Conservation (phyloP, 352 stramenopile species). For the Phytophthora pinifolia region DNA sequence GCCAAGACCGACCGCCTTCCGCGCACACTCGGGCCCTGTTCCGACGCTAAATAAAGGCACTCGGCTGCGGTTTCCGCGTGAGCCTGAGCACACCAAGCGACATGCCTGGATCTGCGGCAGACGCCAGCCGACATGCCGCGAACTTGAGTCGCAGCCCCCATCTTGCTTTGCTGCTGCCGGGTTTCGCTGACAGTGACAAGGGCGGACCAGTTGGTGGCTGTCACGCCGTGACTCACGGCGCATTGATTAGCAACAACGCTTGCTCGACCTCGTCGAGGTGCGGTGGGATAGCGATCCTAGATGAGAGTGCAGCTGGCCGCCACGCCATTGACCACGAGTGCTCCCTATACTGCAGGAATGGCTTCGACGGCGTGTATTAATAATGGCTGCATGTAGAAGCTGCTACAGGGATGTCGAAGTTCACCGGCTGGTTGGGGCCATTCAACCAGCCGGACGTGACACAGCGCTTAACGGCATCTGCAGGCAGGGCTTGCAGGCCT, state of each 20-base stretch:
- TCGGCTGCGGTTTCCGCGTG: neutral
- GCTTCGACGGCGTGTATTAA: neutral
- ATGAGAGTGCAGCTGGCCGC: neutral
- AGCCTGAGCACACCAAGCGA: constrained; percentile 5
- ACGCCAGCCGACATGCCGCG: no score
- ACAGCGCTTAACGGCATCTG: no score
- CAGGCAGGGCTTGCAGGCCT: no score
- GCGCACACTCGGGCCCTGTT: constrained; percentile 7
- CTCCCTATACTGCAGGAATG: neutral
- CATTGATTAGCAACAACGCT: no score
- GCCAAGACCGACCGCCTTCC: neutral
- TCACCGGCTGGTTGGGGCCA: no score
- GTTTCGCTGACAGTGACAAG: no score
- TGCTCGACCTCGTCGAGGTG: neutral
- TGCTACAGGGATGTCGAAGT: no score
- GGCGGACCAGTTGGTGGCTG: neutral
- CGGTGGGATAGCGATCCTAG: neutral
- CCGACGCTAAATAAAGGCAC: constrained; percentile 23
- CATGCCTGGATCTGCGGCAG: constrained; percentile 10
- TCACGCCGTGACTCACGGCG: no score
- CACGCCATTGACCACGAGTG: neutral
- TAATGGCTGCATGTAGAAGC: no score
- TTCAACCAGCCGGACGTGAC: no score
- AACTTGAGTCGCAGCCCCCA: no score
- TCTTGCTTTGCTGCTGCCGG: no score